phyloP scores from a whole-genome alignment of 2,329 filamentous ascomycete genomes.

The Colletotrichum spaethianum region DNA sequence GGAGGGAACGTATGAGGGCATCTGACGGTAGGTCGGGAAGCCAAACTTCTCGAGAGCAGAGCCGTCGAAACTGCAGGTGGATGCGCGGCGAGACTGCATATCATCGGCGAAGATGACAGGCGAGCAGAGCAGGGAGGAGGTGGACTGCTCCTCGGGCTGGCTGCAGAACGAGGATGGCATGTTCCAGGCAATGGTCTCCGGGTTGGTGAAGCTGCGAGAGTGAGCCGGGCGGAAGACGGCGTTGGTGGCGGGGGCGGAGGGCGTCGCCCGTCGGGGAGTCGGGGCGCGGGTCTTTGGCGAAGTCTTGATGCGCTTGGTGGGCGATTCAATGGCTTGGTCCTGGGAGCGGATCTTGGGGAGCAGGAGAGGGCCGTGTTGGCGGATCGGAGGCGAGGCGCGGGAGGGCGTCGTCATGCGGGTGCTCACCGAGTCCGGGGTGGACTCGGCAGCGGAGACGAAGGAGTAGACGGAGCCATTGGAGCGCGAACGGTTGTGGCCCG shows the following conservation, averaged over 20 bases:
- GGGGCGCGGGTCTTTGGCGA: slow-evolving; percentile 58
- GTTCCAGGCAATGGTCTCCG: slow-evolving; percentile 65
- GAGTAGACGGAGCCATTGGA: slow-evolving; percentile 79
- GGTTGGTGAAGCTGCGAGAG: slow-evolving; percentile 73
- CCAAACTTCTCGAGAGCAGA: slow-evolving; percentile 78
- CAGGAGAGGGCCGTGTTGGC: slow-evolving; percentile 83
- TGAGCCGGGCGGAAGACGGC: slow-evolving; percentile 62
- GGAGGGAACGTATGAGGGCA: slow-evolving; percentile 69
- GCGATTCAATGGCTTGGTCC: slow-evolving; percentile 79
- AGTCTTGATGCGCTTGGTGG: slow-evolving; percentile 71
- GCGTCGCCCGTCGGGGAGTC: slow-evolving; percentile 42
- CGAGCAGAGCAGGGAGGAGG: slow-evolving; percentile 74
- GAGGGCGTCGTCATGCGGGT: slow-evolving; percentile 79
- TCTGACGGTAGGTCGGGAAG: slow-evolving; percentile 87
- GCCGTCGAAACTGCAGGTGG: slow-evolving; percentile 78
- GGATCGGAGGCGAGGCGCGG: slow-evolving; percentile 76
- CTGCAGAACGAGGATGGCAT: slow-evolving; percentile 50
- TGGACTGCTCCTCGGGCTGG: slow-evolving; percentile 45
- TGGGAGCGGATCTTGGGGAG: slow-evolving; percentile 89
- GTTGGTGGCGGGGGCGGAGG: slow-evolving; percentile 42
- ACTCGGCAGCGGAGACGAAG: slow-evolving; percentile 71
- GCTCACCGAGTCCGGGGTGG: slow-evolving; percentile 74
- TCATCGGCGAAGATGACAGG: slow-evolving; percentile 71
- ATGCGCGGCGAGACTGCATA: slow-evolving; percentile 70
- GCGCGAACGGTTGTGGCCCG: slow-evolving; percentile 72